phyloP scores from a whole-genome alignment of 768 basidiomycete genomes.

The Chiua virens region DNA sequence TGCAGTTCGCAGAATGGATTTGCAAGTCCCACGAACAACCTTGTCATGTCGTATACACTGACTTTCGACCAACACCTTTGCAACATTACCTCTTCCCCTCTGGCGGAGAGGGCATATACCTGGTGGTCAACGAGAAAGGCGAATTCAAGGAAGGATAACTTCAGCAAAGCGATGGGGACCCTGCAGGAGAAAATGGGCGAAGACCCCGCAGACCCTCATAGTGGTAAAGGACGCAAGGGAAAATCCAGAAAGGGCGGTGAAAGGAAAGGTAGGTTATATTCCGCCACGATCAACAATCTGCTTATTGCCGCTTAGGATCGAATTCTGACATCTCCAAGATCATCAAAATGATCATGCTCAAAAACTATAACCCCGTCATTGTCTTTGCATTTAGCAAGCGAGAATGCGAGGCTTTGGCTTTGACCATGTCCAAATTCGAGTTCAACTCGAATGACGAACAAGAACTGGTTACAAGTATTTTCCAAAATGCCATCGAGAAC shows the following conservation, averaged over 20 bases:
- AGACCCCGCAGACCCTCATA: slow-evolving; percentile 84
- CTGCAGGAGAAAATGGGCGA: slow-evolving; percentile 83
- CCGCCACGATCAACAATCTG: neutral
- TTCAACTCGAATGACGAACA: slow-evolving; percentile 94
- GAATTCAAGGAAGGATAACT: slow-evolving; percentile 97
- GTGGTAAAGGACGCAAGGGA: slow-evolving; percentile 87
- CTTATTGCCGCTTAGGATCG: slow-evolving; percentile 49
- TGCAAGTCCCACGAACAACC: slow-evolving; percentile 96
- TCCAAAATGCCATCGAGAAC: slow-evolving; percentile 91
- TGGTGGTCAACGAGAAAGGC: slow-evolving; percentile 98
- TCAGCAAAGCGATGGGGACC: slow-evolving; percentile 96
- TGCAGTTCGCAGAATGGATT: slow-evolving; percentile 99
- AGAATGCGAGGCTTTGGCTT: slow-evolving; percentile 92
- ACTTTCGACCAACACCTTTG: slow-evolving; percentile 96
- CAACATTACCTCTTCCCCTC: slow-evolving; percentile 98
- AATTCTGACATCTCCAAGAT: slow-evolving; percentile 98
- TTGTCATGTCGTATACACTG: slow-evolving; percentile 98
- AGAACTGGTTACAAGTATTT: slow-evolving; percentile 81
- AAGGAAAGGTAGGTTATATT: slow-evolving; percentile 65
- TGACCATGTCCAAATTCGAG: slow-evolving; percentile 92
- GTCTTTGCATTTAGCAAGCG: slow-evolving; percentile 98
- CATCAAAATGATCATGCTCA: slow-evolving; percentile 96
- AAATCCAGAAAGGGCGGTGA: slow-evolving; percentile 93
- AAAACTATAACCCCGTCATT: slow-evolving; percentile 97
- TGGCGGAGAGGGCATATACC: slow-evolving; percentile 94